Evolutionary conservation across 352 stramenopile genomes (phyloP), one percentile per base, ranked within the genome.

Genomic region (Sclerospora graminicola): DNA sequence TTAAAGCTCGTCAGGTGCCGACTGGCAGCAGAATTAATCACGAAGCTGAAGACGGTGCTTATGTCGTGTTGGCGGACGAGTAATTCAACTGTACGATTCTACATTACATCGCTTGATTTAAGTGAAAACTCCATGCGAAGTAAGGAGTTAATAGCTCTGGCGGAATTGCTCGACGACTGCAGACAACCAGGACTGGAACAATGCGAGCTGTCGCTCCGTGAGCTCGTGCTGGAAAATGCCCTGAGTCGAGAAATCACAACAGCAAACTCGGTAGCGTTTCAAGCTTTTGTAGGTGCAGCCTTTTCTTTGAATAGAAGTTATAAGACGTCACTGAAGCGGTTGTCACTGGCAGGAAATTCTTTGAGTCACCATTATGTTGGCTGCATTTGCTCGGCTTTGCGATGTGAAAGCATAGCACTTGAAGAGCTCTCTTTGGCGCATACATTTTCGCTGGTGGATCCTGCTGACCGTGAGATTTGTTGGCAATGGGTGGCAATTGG

Each of bases 301-400:
- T 45, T 65, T 28, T 56, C 45, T 31, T 23, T 55, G 13, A 16
- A 11, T 27, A 18, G 6, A 23, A 14, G 9, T 11, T 31, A 13
- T 13, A 45, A 18, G 36, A 38, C 19, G 9, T 45, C 41, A 14
- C 29, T 63, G 38, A 64, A 44, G 39, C 43, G 52, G 18, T 31
- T 70, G 26, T 70, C 60, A 21, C 27, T 70, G 11, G 60, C 56
- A 8, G 51, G 54, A 19, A 70, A 64, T 30, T 56, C 56, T n/a
- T 30, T 70, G 19, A 61, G 26, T 20, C 54, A 27, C 19, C 52
- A 41, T 14, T 52, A 70, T 35, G 28, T 66, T 28, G 56, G 45
- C 1, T 59, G 52, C 6, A 47, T 70, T 28, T 66, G 56, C 46
- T 70, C 60, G 8, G 60, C 60, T 0, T 51, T 66, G n/a, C 45